phyloP scores from a whole-genome alignment of 169 alveolate genomes.

The Plasmodium fragile region DNA sequence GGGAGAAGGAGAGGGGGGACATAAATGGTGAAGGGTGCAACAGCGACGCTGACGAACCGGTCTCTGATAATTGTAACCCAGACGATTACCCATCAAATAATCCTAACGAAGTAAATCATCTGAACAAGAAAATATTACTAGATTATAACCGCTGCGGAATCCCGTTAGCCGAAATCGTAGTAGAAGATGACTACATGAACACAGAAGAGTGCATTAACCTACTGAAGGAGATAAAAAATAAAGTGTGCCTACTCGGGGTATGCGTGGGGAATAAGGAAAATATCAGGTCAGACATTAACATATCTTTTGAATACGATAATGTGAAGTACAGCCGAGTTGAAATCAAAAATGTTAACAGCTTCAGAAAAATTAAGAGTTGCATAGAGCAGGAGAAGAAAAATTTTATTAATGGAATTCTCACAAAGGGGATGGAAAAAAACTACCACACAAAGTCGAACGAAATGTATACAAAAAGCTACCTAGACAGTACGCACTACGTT shows the following conservation, averaged over 20 bases:
- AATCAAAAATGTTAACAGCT: constrained; percentile 84
- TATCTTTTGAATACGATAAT: constrained; percentile 78
- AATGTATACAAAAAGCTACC: constrained; percentile 62
- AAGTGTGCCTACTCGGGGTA: constrained; percentile 78
- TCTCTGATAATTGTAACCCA: not conserved
- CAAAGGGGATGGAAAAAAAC: not conserved
- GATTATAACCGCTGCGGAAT: constrained; percentile 87
- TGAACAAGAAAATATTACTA: constrained; percentile 36
- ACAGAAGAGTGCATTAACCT: constrained; percentile 80
- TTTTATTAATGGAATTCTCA: constrained; percentile 19
- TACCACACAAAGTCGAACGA: not conserved
- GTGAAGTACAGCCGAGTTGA: constrained; percentile 77
- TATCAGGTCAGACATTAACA: constrained; percentile 83
- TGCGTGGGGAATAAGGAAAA: constrained; percentile 85
- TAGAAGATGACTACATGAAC: constrained; percentile 79
- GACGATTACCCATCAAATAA: not conserved
- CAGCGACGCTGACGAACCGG: not conserved
- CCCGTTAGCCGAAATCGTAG: constrained; percentile 83
- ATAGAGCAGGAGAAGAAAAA: constrained; percentile 41
- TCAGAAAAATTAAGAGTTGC: constrained; percentile 76
- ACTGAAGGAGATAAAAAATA: constrained; percentile 77
- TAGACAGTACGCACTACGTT: constrained; percentile 56
- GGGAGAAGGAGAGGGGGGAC: not conserved
- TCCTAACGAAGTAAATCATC: not conserved
- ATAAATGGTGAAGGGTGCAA: not conserved